Evolutionary conservation across 768 basidiomycete genomes (phyloP).

Genomic region (Lyophyllum atratum): DNA sequence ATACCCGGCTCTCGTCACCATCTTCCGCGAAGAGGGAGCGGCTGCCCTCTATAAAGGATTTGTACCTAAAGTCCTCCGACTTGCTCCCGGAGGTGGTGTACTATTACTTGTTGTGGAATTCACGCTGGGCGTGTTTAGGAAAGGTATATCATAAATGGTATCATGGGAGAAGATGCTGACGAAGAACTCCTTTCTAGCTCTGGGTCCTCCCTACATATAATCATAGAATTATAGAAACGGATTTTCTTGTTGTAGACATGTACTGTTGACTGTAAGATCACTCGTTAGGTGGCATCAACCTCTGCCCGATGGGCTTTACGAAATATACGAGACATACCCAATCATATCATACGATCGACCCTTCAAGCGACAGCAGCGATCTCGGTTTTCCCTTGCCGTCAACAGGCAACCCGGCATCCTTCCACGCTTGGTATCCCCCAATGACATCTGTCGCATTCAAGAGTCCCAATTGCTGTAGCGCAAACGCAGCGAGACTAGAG

Average conservation of each 20-base stretch:
- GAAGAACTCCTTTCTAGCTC: conserved; percentile 24
- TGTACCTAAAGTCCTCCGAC: conserved; percentile 89
- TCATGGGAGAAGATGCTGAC: neutral
- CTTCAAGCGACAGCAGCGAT: neutral
- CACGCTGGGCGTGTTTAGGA: conserved; percentile 75
- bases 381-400: conserved; percentile 24
- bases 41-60: conserved; percentile 94
- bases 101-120: conserved; percentile 92
- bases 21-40: conserved; percentile 85
- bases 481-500: conserved; percentile 64
- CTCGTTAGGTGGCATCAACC: neutral
- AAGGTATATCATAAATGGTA: conserved; percentile 44
- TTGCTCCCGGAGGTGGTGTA: conserved; percentile 96
- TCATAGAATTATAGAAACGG: neutral
- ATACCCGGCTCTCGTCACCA: conserved; percentile 82
- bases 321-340: neutral
- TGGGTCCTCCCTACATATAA: conserved; percentile 54
- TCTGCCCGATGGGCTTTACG: neutral
- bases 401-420: conserved; percentile 62
- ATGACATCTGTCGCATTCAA: conserved; percentile 77
- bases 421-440: conserved; percentile 77
- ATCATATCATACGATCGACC: neutral
- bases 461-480: conserved; percentile 70
- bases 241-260: neutral
- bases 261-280: neutral